phyloP scores from a whole-genome alignment of 2,329 filamentous ascomycete species.

The Nothophaeocryptopus gaeumannii region DNA sequence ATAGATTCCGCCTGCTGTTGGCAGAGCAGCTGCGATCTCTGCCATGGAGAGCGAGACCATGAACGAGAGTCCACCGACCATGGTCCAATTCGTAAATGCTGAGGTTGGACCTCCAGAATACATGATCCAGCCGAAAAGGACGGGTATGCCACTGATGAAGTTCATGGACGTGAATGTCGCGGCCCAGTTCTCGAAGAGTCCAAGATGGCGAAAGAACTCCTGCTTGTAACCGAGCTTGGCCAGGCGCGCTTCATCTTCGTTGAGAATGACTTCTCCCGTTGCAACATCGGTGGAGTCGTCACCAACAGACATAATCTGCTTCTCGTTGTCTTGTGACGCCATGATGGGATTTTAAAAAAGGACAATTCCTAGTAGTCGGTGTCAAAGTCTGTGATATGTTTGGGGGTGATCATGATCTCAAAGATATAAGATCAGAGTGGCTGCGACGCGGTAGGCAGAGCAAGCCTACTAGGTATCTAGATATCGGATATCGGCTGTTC shows the following conservation, averaged over 20 bases:
- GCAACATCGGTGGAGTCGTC: too few species aligned
- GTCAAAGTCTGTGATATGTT: too few species aligned
- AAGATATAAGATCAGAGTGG: too few species aligned
- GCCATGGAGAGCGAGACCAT: slow-evolving; percentile 40
- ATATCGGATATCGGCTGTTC: too few species aligned
- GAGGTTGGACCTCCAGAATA: slow-evolving; percentile 37
- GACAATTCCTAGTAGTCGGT: too few species aligned
- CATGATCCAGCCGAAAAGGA: slow-evolving; percentile 42
- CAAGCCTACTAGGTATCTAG: too few species aligned
- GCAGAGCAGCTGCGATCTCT: slow-evolving; percentile 39
- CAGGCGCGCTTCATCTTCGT: slow-evolving; percentile 14
- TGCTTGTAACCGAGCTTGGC: slow-evolving; percentile 19
- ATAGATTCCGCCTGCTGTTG: slow-evolving; percentile 41
- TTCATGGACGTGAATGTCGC: slow-evolving; percentile 42
- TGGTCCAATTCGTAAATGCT: slow-evolving; percentile 42
- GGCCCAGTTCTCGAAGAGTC: slow-evolving; percentile 31
- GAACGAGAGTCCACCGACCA: slow-evolving; percentile 38
- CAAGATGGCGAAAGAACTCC: slow-evolving; percentile 23
- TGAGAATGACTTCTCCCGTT: too few species aligned
- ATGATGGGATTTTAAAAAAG: too few species aligned
- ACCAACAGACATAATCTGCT: too few species aligned
- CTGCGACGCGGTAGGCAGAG: too few species aligned
- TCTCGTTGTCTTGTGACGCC: too few species aligned
- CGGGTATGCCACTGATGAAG: slow-evolving; percentile 40
- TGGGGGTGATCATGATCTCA: too few species aligned